Conservation (phyloP, 257 asterid species). For the Plantago ovata region DNA sequence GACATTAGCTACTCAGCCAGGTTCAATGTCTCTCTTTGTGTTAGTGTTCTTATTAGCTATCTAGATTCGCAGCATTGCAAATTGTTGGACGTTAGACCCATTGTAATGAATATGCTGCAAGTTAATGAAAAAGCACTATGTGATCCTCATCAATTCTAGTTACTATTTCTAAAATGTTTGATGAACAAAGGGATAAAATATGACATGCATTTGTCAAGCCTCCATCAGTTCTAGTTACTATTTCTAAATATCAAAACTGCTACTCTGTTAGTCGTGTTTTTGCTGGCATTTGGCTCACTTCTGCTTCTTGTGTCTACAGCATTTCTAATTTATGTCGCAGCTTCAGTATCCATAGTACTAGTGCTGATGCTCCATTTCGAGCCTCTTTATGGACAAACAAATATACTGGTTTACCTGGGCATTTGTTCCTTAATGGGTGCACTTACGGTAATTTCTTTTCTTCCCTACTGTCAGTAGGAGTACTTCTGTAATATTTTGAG, state of each 20-base stretch:
- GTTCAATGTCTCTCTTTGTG: constrained; percentile 23
- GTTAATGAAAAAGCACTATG: no score
- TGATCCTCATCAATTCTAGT: no score
- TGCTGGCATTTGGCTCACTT: constrained; percentile 15
- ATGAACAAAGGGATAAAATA: no score
- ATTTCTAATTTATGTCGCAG: constrained; percentile 48
- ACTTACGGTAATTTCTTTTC: constrained; percentile 43
- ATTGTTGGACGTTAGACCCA: neutral
- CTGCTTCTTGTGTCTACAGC: constrained; percentile 37
- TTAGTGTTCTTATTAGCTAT: constrained; percentile 6
- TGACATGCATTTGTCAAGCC: no score
- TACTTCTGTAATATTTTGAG: neutral
- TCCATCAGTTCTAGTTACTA: no score
- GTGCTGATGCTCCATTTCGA: constrained; percentile 56
- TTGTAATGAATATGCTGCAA: neutral
- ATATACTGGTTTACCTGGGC: constrained; percentile 57
- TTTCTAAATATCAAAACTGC: neutral
- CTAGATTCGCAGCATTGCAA: neutral
- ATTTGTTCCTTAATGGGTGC: constrained; percentile 71
- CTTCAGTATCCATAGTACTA: constrained; percentile 41
- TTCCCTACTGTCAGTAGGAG: constrained; percentile 1
- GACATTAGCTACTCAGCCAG: constrained; percentile 61
- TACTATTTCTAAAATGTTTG: no score
- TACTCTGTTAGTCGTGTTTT: neutral
- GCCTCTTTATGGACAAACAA: constrained; percentile 65